phyloP scores from a whole-genome alignment of 2,329 filamentous ascomycete genomes.

The Daldinia eschscholtzii region DNA sequence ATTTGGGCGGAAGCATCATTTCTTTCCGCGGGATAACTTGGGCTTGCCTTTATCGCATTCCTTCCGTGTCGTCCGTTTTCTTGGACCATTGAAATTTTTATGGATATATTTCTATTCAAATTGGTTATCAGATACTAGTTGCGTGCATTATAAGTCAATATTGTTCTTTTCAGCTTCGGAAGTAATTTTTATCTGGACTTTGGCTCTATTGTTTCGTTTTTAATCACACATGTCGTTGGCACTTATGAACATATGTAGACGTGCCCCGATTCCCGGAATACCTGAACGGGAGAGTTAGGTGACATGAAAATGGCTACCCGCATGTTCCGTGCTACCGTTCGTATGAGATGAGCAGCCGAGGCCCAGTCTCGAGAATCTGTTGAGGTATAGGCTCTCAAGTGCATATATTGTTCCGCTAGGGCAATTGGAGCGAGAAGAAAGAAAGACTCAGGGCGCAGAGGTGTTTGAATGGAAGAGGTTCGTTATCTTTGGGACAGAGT shows the following conservation, averaged over 20 bases:
- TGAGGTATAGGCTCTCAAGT: neutral
- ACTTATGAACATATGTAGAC: neutral
- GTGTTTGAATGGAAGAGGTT: neutral
- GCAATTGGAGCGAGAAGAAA: neutral
- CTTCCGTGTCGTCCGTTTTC: neutral
- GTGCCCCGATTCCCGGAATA: conserved; percentile 10
- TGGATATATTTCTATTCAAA: neutral
- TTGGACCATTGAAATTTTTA: neutral
- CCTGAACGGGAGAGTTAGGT: conserved; percentile 21
- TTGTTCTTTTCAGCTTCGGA: neutral
- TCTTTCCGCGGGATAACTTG: neutral
- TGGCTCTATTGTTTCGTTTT: neutral
- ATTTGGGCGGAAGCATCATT: neutral
- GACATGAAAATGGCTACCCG: conserved; percentile 27
- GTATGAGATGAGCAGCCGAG: conserved; percentile 12
- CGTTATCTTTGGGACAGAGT: neutral
- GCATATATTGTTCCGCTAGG: neutral
- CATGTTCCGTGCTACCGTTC: conserved; percentile 26
- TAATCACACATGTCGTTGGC: neutral
- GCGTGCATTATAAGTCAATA: neutral
- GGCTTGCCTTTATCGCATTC: neutral
- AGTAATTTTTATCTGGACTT: conserved; percentile 3
- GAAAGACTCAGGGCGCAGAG: neutral
- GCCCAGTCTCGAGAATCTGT: conserved; percentile 2
- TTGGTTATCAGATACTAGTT: conserved; percentile 4